Conservation (phyloP, 2,329 filamentous ascomycete genomes). For the Dothideomycetes sp. region DNA sequence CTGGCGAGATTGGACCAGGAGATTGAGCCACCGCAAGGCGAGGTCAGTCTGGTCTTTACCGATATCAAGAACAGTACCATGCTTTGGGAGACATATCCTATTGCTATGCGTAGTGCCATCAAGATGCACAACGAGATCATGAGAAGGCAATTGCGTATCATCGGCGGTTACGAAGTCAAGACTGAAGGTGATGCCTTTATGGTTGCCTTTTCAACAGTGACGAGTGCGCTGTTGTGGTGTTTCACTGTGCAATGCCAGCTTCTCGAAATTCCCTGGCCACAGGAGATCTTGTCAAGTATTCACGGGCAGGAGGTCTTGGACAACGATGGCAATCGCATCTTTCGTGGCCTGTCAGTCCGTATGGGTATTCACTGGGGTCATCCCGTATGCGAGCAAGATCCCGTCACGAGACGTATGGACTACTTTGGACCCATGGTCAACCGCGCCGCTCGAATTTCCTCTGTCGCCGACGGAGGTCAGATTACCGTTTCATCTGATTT, state of each 20-base stretch:
- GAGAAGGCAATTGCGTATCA: constrained; percentile 81
- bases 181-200: constrained; percentile 99
- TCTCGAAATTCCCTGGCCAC: constrained; percentile 83
- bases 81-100: constrained; percentile 89
- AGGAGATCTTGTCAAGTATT: constrained; percentile 78
- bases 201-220: constrained; percentile 95
- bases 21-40: constrained; percentile 81
- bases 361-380: constrained; percentile 97
- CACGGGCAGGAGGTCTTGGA: constrained; percentile 76
- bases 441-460: constrained; percentile 84
- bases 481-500: constrained; percentile 96
- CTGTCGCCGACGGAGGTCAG: constrained; percentile 90
- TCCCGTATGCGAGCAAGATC: constrained; percentile 89
- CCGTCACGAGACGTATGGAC: constrained; percentile 95
- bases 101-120: constrained; percentile 92
- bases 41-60: constrained; percentile 90
- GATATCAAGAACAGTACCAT: constrained; percentile 98
- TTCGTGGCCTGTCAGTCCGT: constrained; percentile 84
- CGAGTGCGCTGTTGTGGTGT: constrained; percentile 87
- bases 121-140: constrained; percentile 96
- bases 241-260: constrained; percentile 87
- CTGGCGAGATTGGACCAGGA: constrained; percentile 79
- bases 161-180: constrained; percentile 97
- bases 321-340: constrained; percentile 78
- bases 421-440: constrained; percentile 99